Percentiles rank a stretch among this genome's conserved stretches.
Conservation (phyloP, 768 basidiomycete species). For the Clavulina sp. region DNA sequence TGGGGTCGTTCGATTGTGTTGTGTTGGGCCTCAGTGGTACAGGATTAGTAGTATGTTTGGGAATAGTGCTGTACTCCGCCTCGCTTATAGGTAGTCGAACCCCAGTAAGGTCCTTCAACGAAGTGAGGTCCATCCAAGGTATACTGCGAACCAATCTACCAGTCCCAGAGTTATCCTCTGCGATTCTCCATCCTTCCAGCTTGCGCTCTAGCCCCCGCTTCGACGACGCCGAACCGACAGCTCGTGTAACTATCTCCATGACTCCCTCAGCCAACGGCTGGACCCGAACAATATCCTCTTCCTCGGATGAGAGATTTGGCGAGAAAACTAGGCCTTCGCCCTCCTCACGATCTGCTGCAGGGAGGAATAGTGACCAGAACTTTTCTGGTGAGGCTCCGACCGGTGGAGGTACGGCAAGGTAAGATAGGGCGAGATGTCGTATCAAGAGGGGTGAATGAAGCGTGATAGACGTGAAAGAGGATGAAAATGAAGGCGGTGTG, state of each 20-base stretch:
- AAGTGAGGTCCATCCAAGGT: constrained; percentile 5
- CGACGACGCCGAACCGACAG: background rate
- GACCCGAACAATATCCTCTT: background rate
- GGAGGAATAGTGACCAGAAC: constrained; percentile 67
- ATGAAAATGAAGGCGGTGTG: constrained; percentile 43
- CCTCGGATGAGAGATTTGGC: too few species aligned
- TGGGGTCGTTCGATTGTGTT: constrained; percentile 29
- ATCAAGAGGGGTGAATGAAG: constrained; percentile 59
- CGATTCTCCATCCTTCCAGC: constrained; percentile 36
- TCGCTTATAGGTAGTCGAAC: too few species aligned
- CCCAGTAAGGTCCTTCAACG: background rate
- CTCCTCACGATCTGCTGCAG: constrained; percentile 41
- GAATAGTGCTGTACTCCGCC: background rate
- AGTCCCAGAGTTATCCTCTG: constrained; percentile 6
- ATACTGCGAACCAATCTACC: background rate
- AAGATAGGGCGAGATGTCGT: constrained; percentile 45
- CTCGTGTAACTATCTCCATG: background rate
- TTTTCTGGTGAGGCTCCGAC: constrained; percentile 42
- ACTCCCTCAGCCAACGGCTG: background rate
- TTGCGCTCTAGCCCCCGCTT: constrained; percentile 18
- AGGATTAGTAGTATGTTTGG: background rate
- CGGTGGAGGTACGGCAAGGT: constrained; percentile 47
- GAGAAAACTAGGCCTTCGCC: constrained; percentile 28
- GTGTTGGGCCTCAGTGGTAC: background rate
- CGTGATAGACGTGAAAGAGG: constrained; percentile 42